Base-by-base conservation (phyloP, 2,329 filamentous ascomycete species). In the Aureobasidium sp. region DNA sequence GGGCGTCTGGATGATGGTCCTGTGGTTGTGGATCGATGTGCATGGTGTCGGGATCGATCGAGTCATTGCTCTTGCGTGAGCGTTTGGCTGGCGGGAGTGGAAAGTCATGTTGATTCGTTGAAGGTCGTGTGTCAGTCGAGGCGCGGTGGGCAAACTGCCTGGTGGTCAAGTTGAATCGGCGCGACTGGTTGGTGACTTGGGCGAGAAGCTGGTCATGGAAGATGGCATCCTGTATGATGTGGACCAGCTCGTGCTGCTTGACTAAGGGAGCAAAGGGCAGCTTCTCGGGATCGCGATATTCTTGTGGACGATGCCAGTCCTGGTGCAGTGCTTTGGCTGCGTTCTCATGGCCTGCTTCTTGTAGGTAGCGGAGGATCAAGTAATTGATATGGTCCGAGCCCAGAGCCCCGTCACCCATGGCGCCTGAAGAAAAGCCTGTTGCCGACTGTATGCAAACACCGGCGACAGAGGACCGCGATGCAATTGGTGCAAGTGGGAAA, bases 371-470 rank as follows among this genome's bases (percentile, higher is more conserved):
- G 81, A 84, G 85, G 73, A 88, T 85, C 70, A 87, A 77, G 75
- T 87, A 86, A 76, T 87, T 88, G 71, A 88, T 80, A 72, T 86
- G 83, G 77, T 87, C 80, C 66, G 79, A 81, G 68, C 77, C 81
- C 65, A 84, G 75, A 53, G 78, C 69, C 66, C 71, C 71, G 62
- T 65, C 64, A 45, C 55, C 62, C 74, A 76, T 76, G 63, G 64
- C 67, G 66, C 14, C n/a, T 44, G 16, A 11, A 39, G 39, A 9
- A 25, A 21, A 21, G 32, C 13, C 55, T 37, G 21, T 25, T 27
- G 45, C 45, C 45, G 25, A 16, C 7, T 30, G 25, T 42, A 5
- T n/a, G 27, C 44, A 11, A 9, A 25, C 7, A 14, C 42, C 54
- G 25, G 27, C 30, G 41, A 21, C 54, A 50, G 21, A 32, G 25